Conservation (phyloP, 1,284 basidiomycete species). For the Athelia sp. region DNA sequence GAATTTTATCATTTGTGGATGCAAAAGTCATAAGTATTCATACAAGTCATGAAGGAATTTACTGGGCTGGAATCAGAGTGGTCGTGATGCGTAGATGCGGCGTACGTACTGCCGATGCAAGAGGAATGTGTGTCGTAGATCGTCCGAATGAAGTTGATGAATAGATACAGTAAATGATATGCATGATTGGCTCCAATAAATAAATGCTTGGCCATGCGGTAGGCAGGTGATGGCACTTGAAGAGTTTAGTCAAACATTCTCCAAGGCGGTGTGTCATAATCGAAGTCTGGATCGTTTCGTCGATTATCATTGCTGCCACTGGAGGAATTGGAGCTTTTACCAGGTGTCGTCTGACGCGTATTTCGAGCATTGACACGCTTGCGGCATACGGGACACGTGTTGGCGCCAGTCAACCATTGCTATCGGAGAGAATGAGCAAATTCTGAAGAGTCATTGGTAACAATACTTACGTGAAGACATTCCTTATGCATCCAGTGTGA, state of each 20-base stretch:
- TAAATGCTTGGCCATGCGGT: too few species aligned
- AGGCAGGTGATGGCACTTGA: too few species aligned
- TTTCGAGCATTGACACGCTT: conserved; percentile 33
- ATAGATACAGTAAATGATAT: too few species aligned
- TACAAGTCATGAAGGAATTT: too few species aligned
- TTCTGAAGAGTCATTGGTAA: neutral
- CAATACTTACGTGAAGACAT: conserved; percentile 58
- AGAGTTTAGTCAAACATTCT: neutral
- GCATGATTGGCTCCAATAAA: too few species aligned
- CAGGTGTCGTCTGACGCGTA: neutral
- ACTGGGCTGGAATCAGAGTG: too few species aligned
- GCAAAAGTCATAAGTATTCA: too few species aligned
- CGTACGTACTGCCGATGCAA: too few species aligned
- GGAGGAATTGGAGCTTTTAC: neutral
- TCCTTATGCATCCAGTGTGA: conserved; percentile 72
- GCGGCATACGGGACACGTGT: conserved; percentile 65
- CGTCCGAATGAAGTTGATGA: too few species aligned
- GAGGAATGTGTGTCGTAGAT: too few species aligned
- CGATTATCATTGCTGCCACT: neutral
- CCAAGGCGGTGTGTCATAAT: conserved; percentile 1
- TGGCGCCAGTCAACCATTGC: conserved; percentile 66
- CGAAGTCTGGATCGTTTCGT: neutral
- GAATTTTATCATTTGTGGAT: too few species aligned
- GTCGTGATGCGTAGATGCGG: too few species aligned
- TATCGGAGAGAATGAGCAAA: conserved; percentile 15